Percentiles rank a stretch among this genome's conserved stretches.
phyloP scores from a whole-genome alignment of 129 eudicot genomes.

The Rutidosis leptorrhynchoides region DNA sequence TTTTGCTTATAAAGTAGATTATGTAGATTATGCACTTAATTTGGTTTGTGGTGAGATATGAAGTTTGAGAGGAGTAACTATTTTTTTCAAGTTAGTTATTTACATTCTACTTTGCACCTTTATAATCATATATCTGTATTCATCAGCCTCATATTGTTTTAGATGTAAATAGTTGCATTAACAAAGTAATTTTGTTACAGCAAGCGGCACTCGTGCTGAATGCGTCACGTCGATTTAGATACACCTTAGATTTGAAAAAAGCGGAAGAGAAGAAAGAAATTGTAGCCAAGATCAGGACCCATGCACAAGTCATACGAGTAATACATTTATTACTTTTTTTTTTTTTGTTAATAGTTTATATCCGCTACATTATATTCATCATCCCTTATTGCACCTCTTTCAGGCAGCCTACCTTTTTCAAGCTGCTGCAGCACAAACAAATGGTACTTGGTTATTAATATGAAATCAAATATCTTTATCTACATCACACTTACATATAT shows the following conservation, averaged over 20 bases:
- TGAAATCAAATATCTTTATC: not conserved
- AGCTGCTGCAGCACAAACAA: slow-evolving; percentile 50
- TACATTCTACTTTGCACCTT: slow-evolving; percentile 14
- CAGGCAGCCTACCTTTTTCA: slow-evolving; percentile 89
- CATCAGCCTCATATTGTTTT: not conserved
- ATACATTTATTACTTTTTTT: slow-evolving; percentile 1
- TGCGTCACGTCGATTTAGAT: slow-evolving; percentile 96
- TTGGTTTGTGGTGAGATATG: slow-evolving; percentile 17
- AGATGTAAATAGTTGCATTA: slow-evolving; percentile 16
- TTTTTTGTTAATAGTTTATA: not conserved
- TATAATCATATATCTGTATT: not conserved
- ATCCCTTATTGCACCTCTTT: slow-evolving; percentile 25
- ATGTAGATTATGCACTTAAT: slow-evolving; percentile 10
- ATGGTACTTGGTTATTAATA: slow-evolving; percentile 39
- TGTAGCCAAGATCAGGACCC: slow-evolving; percentile 77
- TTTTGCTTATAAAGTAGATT: slow-evolving; percentile 18
- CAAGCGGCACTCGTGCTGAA: slow-evolving; percentile 98
- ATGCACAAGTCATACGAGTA: slow-evolving; percentile 93
- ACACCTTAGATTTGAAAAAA: slow-evolving; percentile 87
- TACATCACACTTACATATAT: not conserved
- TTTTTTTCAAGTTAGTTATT: slow-evolving; percentile 4
- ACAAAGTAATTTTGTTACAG: slow-evolving; percentile 35
- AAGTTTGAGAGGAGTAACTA: slow-evolving; percentile 5
- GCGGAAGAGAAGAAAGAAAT: slow-evolving; percentile 88
- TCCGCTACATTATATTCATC: slow-evolving; percentile 17